Base-by-base conservation (phyloP, 2,329 filamentous ascomycete genomes). In the Trichoderma semiorbis region DNA sequence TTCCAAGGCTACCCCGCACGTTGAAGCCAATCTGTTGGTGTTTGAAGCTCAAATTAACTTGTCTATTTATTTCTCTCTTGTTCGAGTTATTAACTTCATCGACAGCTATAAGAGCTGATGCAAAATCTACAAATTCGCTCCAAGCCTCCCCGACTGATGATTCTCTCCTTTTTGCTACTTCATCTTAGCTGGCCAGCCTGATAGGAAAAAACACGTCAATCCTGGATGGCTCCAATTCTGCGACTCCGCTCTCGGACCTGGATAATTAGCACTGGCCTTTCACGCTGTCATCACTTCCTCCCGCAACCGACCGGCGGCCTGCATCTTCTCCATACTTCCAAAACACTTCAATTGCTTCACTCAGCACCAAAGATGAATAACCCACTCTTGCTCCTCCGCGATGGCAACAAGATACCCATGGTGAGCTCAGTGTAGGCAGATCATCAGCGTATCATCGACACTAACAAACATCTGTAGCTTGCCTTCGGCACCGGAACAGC, bases 351-450 rank as follows among this genome's bases (percentile, higher is more conserved):
- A 50, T 50, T 5, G 43, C n/a, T 50, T 50, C 5, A 5, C 43
- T 21, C 43, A 21, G 43, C n/a, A 50, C 10, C 10, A 47, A 47
- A 21, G 43, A 47, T 47, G 43, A 1, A 47, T 0, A 47, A 0
- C 7, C 43, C 43, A 21, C n/a, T 47, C 3, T 1, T 47, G 8
- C 0, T 0, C 1, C 43, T 47, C n/a, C 0, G 7, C 2, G 43
- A 50, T 50, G n/a, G 43, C 43, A 50, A 50, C 4, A 0, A 50
- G 4, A 50, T 50, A 50, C 43, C 43, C 2, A 21, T 50, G n/a
- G 43, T 50, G n/a, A 50, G 43, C 43, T 50, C 5, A n/a, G 2
- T 21, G 4, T 21, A 50, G n/a, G 3, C 43, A 50, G 43, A 50
- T 21, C 43, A 21, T 2, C 10, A n/a, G n/a, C 10, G n/a, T 47